Evolutionary conservation across 805 yeast genomes (phyloP).

Genomic region (Myxozyma sirexii): DNA sequence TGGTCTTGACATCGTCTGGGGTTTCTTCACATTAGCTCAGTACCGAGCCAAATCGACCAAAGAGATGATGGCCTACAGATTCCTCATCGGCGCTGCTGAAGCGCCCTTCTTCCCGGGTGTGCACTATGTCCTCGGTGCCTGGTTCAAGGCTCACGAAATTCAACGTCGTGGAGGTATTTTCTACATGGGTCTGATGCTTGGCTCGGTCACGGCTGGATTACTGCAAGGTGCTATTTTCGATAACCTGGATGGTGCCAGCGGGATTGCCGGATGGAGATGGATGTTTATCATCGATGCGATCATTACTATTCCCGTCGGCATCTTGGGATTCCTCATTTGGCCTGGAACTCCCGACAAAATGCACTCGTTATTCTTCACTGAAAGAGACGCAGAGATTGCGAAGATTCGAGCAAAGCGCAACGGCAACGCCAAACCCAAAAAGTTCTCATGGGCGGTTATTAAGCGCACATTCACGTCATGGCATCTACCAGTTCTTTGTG

Average conservation of each 20-base stretch:
- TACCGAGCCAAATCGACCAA: constrained; percentile 53
- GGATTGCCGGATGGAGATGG: constrained; percentile 73
- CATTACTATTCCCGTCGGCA: constrained; percentile 59
- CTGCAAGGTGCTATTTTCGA: constrained; percentile 59
- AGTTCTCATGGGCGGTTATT: constrained; percentile 44
- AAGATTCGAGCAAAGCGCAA: constrained; percentile 48
- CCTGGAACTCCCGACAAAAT: constrained; percentile 70
- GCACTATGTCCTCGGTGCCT: constrained; percentile 61
- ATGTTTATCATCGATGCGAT: constrained; percentile 67
- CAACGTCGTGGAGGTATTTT: constrained; percentile 64
- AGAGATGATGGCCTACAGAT: constrained; percentile 63
- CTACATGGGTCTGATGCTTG: constrained; percentile 65
- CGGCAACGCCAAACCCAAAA: constrained; percentile 39
- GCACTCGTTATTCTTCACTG: constrained; percentile 55
- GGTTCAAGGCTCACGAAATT: constrained; percentile 60
- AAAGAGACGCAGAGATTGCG: constrained; percentile 59
- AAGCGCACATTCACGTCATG: constrained; percentile 54
- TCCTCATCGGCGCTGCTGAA: constrained; percentile 70
- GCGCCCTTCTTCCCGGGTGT: constrained; percentile 54
- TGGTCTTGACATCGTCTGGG: constrained; percentile 65
- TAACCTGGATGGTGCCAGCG: constrained; percentile 53
- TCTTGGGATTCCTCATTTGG: constrained; percentile 56
- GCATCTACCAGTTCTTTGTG: constrained; percentile 45
- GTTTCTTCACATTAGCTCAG: constrained; percentile 61
- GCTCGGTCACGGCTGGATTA: constrained; percentile 63